These are phyloP conservation scores for Fagopyrum homotropicum DNA, from an alignment of 148 eudicot species.

Conservation along the genomic window DNA sequence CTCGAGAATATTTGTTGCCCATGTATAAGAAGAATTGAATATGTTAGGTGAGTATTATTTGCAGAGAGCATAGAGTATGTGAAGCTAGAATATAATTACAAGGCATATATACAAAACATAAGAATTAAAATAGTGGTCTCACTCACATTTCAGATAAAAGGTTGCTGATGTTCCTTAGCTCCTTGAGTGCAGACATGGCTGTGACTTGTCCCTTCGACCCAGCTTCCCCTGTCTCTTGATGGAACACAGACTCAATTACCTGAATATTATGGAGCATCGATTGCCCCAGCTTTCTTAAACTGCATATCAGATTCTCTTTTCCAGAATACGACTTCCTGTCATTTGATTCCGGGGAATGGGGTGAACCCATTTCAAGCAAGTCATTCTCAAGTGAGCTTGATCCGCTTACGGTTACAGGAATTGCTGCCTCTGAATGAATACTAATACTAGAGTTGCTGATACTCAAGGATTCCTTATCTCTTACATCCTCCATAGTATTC, in stretches of 20 bases:
- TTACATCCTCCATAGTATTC: constrained; percentile 31
- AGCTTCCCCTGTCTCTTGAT: constrained; percentile 42
- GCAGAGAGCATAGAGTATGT: too few relatives aligned
- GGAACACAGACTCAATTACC: constrained; percentile 76
- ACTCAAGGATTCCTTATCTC: constrained; percentile 12
- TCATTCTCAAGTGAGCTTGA: constrained; percentile 31
- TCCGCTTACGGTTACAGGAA: constrained; percentile 30
- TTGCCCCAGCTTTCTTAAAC: constrained; percentile 73
- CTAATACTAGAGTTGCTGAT: constrained; percentile 27
- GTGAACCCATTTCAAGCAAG: constrained; percentile 20
- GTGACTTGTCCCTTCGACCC: constrained; percentile 56
- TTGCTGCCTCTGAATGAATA: constrained; percentile 44
- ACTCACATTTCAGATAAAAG: constrained; percentile 49
- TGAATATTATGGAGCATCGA: constrained; percentile 89
- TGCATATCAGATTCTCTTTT: constrained; percentile 43
- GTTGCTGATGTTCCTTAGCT: constrained; percentile 90
- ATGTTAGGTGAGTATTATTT: too few relatives aligned
- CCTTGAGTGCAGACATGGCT: constrained; percentile 70
- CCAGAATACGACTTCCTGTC: constrained; percentile 23
- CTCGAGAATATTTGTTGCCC: too few relatives aligned
- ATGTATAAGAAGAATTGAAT: too few relatives aligned
- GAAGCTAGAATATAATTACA: neutral
- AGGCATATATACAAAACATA: neutral
- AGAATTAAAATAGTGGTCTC: neutral
- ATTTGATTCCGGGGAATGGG: constrained; percentile 2